Evolutionary conservation across 225 moss, liverwort and hornwort genomes (phyloP), one percentile per base, ranked within the genome.

Genomic region (Climacium dendroides): DNA sequence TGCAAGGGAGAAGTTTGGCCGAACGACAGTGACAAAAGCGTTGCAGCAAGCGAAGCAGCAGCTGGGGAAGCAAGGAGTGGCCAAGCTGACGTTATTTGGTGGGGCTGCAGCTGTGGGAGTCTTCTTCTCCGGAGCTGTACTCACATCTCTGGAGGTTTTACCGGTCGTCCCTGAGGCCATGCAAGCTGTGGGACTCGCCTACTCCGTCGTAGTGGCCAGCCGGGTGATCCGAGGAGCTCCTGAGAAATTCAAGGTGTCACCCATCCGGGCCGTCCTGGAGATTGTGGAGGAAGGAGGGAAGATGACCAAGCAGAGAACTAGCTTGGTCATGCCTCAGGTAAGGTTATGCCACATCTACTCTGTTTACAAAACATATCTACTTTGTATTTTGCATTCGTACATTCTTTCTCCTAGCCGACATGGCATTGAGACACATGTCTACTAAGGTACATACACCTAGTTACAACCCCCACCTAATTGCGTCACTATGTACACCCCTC

Each of bases 161-260:
- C 98, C 97, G 11, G 20, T 98, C 6, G 85, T 94, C 30, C 95
- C 98, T 2, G 97, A 96, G 89, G 80, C 93, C 45, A 89, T 98
- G 86, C 95, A 98, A 86, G 72, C 95, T 30, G 94, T 97, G 9
- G 98, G 98, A 25, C 90, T 95, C 26, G 91, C 95, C 22, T 98
- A 94, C 89, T 94, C 96, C 6, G 69, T 93, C 45, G 88, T 94
- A 15, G 91, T 91, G 28, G 95, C 92, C 86, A 96, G 97, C 85
- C 97, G 96, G 55, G 73, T 95, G 76, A 85, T 95, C 48, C 92
- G 85, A 67, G 95, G 88, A 45, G 50, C 61, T 22, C 82, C 92
- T 52, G 81, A 91, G 30, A 90, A 83, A 50, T 94, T 95, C 54
- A 86, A 93, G 37, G 91, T 93, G 61, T 93, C 97, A 16, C 97